These are phyloP conservation scores for Zoysia pacifica DNA, from an alignment of 176 grass and related monocot species.

Conservation along the genomic window DNA sequence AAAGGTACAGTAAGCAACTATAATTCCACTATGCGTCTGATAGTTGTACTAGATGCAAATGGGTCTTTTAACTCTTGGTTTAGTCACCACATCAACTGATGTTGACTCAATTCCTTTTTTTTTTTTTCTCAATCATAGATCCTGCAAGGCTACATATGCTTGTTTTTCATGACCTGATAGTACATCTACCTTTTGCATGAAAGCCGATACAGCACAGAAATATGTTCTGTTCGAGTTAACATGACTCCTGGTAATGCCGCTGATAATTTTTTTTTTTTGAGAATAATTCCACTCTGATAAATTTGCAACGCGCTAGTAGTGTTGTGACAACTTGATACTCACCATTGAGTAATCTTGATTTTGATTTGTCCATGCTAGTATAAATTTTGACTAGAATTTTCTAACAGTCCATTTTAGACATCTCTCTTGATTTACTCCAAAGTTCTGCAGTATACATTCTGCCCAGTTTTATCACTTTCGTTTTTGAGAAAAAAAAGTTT, in stretches of 20 bases:
- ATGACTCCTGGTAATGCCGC: background rate
- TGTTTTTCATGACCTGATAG: constrained; percentile 14
- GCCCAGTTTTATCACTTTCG: background rate
- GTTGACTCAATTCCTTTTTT: background rate
- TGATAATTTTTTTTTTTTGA: background rate
- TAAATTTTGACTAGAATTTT: background rate
- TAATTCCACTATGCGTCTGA: background rate
- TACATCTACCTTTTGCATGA: constrained; percentile 30
- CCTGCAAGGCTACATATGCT: background rate
- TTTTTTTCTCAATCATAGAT: background rate
- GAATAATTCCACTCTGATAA: too few relatives aligned
- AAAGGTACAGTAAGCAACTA: background rate
- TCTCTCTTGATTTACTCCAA: background rate
- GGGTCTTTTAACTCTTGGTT: background rate
- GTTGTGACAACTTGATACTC: too few relatives aligned
- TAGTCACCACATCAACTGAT: constrained; percentile 11
- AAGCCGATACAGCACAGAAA: constrained; percentile 19
- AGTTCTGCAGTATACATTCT: background rate
- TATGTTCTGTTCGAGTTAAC: constrained; percentile 17
- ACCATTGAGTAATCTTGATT: background rate
- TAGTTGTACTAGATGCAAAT: constrained; percentile 7
- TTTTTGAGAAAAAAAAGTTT: too few relatives aligned
- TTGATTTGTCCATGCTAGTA: background rate
- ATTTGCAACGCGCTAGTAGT: background rate
- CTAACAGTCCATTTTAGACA: constrained; percentile 1